These are phyloP conservation scores for Sutorius australiensis DNA, from an alignment of 768 basidiomycete genomes.

Conservation along the genomic window DNA sequence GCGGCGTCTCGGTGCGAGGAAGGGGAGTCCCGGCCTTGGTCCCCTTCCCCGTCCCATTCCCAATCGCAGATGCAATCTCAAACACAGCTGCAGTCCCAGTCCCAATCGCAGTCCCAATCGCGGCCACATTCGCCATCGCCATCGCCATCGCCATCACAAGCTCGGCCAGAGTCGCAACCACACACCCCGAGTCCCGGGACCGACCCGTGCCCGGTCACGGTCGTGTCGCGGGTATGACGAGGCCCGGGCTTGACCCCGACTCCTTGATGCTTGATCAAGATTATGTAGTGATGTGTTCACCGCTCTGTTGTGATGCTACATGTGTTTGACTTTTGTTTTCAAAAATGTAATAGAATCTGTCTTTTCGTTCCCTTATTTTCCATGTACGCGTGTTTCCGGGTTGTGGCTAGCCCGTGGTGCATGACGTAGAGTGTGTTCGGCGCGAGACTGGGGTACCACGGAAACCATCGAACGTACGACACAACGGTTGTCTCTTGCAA, in stretches of 20 bases:
- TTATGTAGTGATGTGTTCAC: too few relatives aligned
- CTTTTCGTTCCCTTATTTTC: background rate
- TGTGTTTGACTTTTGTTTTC: background rate
- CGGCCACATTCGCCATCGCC: too few relatives aligned
- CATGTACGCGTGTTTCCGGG: background rate
- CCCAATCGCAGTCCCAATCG: too few relatives aligned
- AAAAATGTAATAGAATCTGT: background rate
- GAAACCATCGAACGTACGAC: background rate
- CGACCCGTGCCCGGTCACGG: slow-evolving; percentile 11
- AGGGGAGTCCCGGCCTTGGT: background rate
- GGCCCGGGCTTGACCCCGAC: background rate
- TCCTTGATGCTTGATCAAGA: too few relatives aligned
- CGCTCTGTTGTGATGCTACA: background rate
- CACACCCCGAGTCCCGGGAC: background rate
- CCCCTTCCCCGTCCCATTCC: background rate
- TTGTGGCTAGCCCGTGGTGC: too few relatives aligned
- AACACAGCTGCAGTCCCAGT: too few relatives aligned
- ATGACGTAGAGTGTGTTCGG: too few relatives aligned
- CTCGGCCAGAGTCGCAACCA: background rate
- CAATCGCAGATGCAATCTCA: background rate
- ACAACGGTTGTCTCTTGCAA: too few relatives aligned
- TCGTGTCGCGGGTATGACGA: slow-evolving; percentile 15
- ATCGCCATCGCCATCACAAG: too few relatives aligned
- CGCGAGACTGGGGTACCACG: too few relatives aligned
- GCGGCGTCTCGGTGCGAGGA: background rate